Base-by-base conservation (phyloP, 345 rosid genomes). In the Rhizophora apiculata region DNA sequence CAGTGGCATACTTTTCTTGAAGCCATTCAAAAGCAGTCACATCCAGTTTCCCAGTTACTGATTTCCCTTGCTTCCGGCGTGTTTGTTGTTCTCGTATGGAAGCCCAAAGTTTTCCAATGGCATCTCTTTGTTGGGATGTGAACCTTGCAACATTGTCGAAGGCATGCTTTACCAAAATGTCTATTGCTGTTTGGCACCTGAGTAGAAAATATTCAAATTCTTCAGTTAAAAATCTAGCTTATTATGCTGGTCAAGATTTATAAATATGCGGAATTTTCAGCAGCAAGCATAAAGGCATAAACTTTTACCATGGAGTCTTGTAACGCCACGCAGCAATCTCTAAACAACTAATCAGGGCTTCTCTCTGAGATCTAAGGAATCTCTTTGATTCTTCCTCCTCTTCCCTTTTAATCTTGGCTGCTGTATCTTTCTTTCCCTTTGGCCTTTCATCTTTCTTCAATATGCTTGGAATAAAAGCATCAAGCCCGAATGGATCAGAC, bases 161-260 rank as follows among this genome's bases (percentile, higher is more conserved):
- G 7, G 99, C 99, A 76, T 88, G 96, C 84, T 95, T 90, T 57
- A 89, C 99, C 84, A 95, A 73, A 77, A 95, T 95, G 82, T 92
- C 99, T 80, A 95, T 90, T 62, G 82, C 94, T 1, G 96, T 95
- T 82, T 95, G 99, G 72, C 99, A 95, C 99, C 98, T 95, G 81
- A 59, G 63, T 82, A 65, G 52, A 60, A 52, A 49, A 22, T 3
- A 20, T 22, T 26, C 6, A 1, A 36, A 20, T 2, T 21, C 16
- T 43, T 29, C 43, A 39, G 54, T 39, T 8, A 54, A 21, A 67
- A 18, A 22, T 30, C 60, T 27, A 24, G 27, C 20, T 56, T 1
- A 10, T 21, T 10, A 56, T 56, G 60, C 60, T 56, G 5, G 3
- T 43, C 3, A 43, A 13, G 22, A 56, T 52, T 20, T 3, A 54